Percentiles rank a stretch among this genome's conserved stretches.
Evolutionary conservation across 1,139 yeast genomes (phyloP).

Genomic region (Suhomyces coccinellae): DNA sequence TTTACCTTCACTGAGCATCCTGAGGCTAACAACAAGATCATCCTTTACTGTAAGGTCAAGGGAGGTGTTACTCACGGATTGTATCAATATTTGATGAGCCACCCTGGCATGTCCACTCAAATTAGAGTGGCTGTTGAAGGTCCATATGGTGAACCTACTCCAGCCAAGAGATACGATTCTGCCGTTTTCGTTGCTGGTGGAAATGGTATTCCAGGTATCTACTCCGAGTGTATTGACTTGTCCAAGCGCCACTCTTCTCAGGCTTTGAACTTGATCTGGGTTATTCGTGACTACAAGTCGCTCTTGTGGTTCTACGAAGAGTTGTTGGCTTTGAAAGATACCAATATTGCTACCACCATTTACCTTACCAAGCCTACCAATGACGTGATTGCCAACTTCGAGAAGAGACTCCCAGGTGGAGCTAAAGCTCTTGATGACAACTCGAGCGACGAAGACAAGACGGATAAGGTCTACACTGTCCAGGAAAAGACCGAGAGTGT

Average conservation of each 20-base stretch:
- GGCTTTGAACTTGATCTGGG: slow-evolving; percentile 50
- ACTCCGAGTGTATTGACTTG: slow-evolving; percentile 36
- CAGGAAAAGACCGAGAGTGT: slow-evolving; percentile 11
- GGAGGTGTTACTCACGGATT: slow-evolving; percentile 37
- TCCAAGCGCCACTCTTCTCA: slow-evolving; percentile 20
- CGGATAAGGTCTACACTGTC: slow-evolving; percentile 12
- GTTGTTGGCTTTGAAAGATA: slow-evolving; percentile 33
- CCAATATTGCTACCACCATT: slow-evolving; percentile 36
- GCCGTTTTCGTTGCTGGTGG: slow-evolving; percentile 49
- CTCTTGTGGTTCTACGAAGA: slow-evolving; percentile 55
- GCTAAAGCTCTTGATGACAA: slow-evolving; percentile 1
- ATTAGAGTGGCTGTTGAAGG: slow-evolving; percentile 47
- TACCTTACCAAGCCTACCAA: slow-evolving; percentile 45
- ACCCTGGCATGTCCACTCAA: slow-evolving; percentile 25
- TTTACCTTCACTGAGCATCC: slow-evolving; percentile 28
- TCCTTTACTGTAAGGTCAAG: slow-evolving; percentile 37
- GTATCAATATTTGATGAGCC: slow-evolving; percentile 23
- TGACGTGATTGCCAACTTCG: slow-evolving; percentile 22
- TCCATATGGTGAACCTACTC: slow-evolving; percentile 44
- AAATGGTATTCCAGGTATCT: slow-evolving; percentile 50
- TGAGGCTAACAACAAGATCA: slow-evolving; percentile 25
- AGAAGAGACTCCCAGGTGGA: slow-evolving; percentile 14
- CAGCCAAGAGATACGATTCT: slow-evolving; percentile 35
- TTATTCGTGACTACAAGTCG: slow-evolving; percentile 44
- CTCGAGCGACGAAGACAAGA: slow-evolving; percentile 1